phyloP scores from a whole-genome alignment of 2,329 filamentous ascomycete species.

The Penicillium capsulatum region DNA sequence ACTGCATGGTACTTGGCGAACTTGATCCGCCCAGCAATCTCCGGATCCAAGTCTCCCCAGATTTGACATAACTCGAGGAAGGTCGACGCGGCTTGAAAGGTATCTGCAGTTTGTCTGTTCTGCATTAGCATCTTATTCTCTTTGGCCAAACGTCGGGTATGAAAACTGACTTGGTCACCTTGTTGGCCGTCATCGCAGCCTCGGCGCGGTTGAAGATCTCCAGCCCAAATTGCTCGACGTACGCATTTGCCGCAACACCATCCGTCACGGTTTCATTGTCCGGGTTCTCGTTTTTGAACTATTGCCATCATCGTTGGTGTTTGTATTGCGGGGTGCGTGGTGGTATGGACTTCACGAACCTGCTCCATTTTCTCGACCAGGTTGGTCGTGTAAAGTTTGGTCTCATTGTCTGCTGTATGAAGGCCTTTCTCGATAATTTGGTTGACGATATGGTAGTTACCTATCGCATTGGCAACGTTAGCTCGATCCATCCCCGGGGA shows the following conservation, averaged over 20 bases:
- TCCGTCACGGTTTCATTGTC: slow-evolving; percentile 80
- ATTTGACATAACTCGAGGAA: slow-evolving; percentile 86
- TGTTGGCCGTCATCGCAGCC: slow-evolving; percentile 73
- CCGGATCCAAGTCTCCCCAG: slow-evolving; percentile 71
- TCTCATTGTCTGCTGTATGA: slow-evolving; percentile 73
- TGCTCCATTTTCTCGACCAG: slow-evolving; percentile 90
- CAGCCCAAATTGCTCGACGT: slow-evolving; percentile 88
- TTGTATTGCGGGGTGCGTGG: not conserved
- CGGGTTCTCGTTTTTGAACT: slow-evolving; percentile 68
- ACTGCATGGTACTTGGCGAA: slow-evolving; percentile 95
- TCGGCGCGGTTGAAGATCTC: slow-evolving; percentile 84
- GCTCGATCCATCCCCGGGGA: slow-evolving; percentile 8
- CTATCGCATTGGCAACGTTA: slow-evolving; percentile 43
- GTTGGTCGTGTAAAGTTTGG: slow-evolving; percentile 71
- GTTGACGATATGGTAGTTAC: slow-evolving; percentile 88
- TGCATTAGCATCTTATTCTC: not conserved
- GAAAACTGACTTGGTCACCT: slow-evolving; percentile 65
- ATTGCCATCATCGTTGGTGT: slow-evolving; percentile 11
- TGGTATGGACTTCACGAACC: slow-evolving; percentile 41
- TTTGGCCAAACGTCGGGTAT: not conserved
- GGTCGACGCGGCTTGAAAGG: slow-evolving; percentile 84
- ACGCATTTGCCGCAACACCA: slow-evolving; percentile 80
- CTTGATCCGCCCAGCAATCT: slow-evolving; percentile 82
- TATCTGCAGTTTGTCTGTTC: slow-evolving; percentile 80
- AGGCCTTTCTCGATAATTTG: slow-evolving; percentile 79